Base-by-base conservation (phyloP, 208 protist genomes). In the Leishmania major region DNA sequence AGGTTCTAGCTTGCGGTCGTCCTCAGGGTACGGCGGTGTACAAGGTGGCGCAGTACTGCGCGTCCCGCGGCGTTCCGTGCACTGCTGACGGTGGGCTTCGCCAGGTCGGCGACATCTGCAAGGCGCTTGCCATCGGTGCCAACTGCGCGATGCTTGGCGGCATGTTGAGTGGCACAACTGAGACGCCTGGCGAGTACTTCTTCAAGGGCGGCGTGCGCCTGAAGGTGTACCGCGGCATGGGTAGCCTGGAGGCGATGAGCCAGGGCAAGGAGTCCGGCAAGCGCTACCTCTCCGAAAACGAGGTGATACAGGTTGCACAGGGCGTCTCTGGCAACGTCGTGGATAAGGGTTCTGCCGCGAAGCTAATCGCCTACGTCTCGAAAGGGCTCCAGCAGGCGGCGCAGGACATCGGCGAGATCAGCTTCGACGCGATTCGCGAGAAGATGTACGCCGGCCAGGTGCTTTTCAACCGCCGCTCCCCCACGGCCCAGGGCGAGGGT, bases 221-320 rank as follows among this genome's bases (percentile, higher is more conserved):
- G 67, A 99, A 99, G 96, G 95, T 94, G 76, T 99, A 98, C 87
- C 95, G 98, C 77, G 98, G 98, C 75, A 99, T 99, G 98, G 98
- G 98, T 74, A 98, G 95, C 69, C 88, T 99, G 47, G 97, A 98
- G 57, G 98, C 98, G 51, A 99, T 99, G 98, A 84, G 86, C 11
- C 94, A 99, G 82, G 95, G 92, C 51, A 93, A 93, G 81, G 94
- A 97, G 85, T 95, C 89, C 28, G 94, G 92, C 79, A 98, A 97
- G 86, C 89, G 95, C 43, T 97, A 98, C 80, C 89, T 98, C 22
- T 98, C 94, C 43, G 96, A 98, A 87, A 96, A 96, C 28, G 94
- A 96, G 83, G 64, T 81, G 53, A 88, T 98, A 80, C 94, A 98
- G 80, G 96, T 99, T 35, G 97, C 97, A 10, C 97, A 99, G 89